Base-by-base conservation (phyloP, 129 eudicot species). In the Chrysanthemum seticuspe region DNA sequence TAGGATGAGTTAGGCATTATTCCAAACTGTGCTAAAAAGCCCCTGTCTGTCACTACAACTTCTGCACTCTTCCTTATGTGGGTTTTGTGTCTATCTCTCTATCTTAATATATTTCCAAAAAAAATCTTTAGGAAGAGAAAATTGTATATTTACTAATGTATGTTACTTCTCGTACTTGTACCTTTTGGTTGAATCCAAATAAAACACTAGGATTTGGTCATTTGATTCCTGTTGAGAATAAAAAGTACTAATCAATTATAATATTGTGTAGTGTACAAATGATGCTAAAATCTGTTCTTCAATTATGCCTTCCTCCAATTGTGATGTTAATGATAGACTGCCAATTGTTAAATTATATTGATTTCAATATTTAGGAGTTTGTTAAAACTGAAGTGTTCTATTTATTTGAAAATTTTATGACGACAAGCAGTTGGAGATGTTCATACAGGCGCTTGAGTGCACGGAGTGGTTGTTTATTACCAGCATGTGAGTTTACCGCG, bases 21-120 rank as follows among this genome's bases (percentile, higher is more conserved):
- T 84, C 88, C 77, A 67, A 70, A 78, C 76, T 63, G 68, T 60
- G 74, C 80, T 60, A 71, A 77, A 87, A 90, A 87, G 90, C 81
- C 69, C 62, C 62, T 74, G 72, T 83, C 82, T 85, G 66, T 78
- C 85, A 68, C 86, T 62, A 68, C 83, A 79, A 74, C 75, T 82
- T 64, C 65, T 59, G 61, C 18, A 27, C 34, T 77, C 70, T 62
- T 27, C 71, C 70, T 49, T 50, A 27, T 66, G 59, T 44, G 49
- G 49, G 50, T 50, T 51, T 15, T 61, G 23, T 70, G 76, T 63
- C 52, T 57, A 2, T 71, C 21, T 65, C 69, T 65, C 19, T 70
- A 25, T 61, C 50, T 63, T 4, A 50, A 60, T 61, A 69, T 69
- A 1, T 65, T 6, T 72, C 50, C 51, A 63, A 44, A 71, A 19